Evolutionary conservation across 257 asterid species (phyloP), one percentile per base, ranked within the genome.

Genomic region (Ligustrum vulgare): DNA sequence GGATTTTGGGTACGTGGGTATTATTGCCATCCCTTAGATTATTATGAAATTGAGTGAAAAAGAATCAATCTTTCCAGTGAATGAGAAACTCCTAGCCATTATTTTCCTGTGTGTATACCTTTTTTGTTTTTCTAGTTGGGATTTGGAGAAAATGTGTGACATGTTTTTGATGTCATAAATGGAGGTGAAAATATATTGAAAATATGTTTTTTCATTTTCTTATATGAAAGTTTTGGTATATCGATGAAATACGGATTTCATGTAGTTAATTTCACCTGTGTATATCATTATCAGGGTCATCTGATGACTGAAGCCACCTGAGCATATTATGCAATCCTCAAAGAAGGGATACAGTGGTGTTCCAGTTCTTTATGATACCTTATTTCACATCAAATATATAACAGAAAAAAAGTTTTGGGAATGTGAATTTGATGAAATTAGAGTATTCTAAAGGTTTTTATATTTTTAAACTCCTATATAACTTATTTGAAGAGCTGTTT

Each of bases 381-480:
- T 8, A 25, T 54, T 25, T 25, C 8, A 10, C 34, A 25, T 25
- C 18, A 60, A 23, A 60, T 72, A 22, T 68, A 43, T 15, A 15
- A n/a, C 25, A 39, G 39, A 67, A 36, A 51, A 51, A 76, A 37
- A 8, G 32, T 23, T 72, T 4, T 45, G 22, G 31, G 64, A 71
- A 20, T 16, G 7, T 11, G 62, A 60, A 60, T 60, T 36, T 28
- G 37, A 23, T 32, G 54, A 75, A 75, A 25, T 31, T 18, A 76
- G 49, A 49, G 35, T 34, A 68, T 76, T 70, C 51, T 75, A 58
- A 70, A 25, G n/a, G 33, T 11, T 60, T 25, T 60, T 67, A 62
- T 45, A 9, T 47, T 56, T 60, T 23, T 23, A 35, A 60, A 60
- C 32, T 11, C 33, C 34, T 23, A 25, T 60, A 23, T 34, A 20